These are phyloP conservation scores for Zygosaccharomyces gambellarensis DNA, from an alignment of 805 yeast species.

Conservation along the genomic window DNA sequence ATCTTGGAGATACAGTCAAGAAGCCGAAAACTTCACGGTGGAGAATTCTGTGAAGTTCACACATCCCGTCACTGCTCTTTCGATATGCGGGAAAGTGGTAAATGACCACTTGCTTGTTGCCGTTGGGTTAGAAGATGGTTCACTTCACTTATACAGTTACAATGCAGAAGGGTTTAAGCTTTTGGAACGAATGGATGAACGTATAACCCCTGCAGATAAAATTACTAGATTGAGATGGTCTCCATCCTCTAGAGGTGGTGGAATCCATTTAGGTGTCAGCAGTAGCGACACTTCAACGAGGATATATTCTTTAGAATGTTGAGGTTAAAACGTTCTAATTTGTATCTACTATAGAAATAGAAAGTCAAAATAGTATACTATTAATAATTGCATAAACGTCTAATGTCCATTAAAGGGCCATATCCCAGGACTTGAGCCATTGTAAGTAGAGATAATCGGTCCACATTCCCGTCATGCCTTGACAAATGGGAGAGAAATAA, in stretches of 20 bases:
- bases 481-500: conserved; percentile 61
- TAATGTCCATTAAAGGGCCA: conserved; percentile 24
- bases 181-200: conserved; percentile 35
- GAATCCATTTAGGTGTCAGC: conserved; percentile 50
- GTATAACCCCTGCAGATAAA: conserved; percentile 55
- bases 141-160: conserved; percentile 43
- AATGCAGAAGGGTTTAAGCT: conserved; percentile 28
- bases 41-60: conserved; percentile 42
- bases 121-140: conserved; percentile 70
- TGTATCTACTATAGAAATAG: background rate
- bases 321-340: background rate
- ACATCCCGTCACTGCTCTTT: conserved; percentile 65
- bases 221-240: conserved; percentile 61
- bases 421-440: conserved; percentile 55
- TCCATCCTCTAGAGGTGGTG: conserved; percentile 18
- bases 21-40: conserved; percentile 36
- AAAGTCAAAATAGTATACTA: background rate
- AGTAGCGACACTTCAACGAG: conserved; percentile 60
- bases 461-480: conserved; percentile 69
- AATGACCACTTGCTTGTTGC: conserved; percentile 42
- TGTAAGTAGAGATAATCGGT: conserved; percentile 46
- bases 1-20: conserved; percentile 53
- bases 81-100: conserved; percentile 38
- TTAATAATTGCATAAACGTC: background rate
- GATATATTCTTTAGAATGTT: conserved; percentile 31